A percentile compares a stretch with the other conserved stretches of the same genome.
phyloP scores from a whole-genome alignment of 257 asterid species.

The Euphrasia confusa region DNA sequence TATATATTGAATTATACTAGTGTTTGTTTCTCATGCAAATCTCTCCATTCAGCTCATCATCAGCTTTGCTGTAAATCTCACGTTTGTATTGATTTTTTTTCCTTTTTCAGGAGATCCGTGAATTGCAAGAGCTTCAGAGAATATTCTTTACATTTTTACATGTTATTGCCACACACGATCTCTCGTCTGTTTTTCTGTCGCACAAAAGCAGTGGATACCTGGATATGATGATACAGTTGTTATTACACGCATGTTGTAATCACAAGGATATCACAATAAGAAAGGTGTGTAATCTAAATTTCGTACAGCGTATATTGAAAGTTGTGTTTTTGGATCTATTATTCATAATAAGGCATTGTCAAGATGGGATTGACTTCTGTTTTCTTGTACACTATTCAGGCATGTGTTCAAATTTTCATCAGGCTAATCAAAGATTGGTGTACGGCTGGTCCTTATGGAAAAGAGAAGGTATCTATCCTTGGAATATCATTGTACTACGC shows the following conservation, averaged over 20 bases:
- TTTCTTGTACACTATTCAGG: conserved; percentile 37
- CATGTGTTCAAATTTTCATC: conserved; percentile 81
- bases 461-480: conserved; percentile 57
- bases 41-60: conserved; percentile 9
- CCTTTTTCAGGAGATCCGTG: conserved; percentile 79
- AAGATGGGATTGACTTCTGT: background rate
- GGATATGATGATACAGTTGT: conserved; percentile 76
- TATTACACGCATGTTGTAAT: conserved; percentile 59
- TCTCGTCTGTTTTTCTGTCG: conserved; percentile 65
- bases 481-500: background rate
- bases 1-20: background rate
- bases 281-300: conserved; percentile 45
- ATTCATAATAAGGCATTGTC: background rate
- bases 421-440: conserved; percentile 95
- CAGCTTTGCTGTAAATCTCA: conserved; percentile 12
- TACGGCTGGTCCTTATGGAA: conserved; percentile 42
- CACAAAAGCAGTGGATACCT: conserved; percentile 53
- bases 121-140: conserved; percentile 83
- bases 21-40: background rate
- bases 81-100: conserved; percentile 14
- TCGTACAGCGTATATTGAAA: background rate
- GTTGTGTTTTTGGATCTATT: conserved; percentile 16
- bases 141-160: conserved; percentile 72
- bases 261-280: conserved; percentile 73
- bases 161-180: conserved; percentile 73